Evolutionary conservation across 164 flowering plant species (phyloP).

Genomic region (Hamamelis virginiana): DNA sequence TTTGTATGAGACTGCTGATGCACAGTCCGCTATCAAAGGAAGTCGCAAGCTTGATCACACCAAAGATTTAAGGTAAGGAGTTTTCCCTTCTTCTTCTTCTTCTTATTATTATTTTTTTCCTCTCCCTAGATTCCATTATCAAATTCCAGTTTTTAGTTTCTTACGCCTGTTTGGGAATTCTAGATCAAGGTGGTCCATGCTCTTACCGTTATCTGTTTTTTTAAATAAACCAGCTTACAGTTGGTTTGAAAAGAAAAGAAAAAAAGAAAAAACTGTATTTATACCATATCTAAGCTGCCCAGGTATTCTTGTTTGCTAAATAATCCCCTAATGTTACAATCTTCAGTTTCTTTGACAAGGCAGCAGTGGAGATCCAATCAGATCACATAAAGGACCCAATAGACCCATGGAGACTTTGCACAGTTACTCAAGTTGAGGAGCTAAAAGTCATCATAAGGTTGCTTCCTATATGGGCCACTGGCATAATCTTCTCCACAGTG

Average conservation of each 20-base stretch:
- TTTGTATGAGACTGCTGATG: slow-evolving; percentile 9
- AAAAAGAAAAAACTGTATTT: too few species aligned
- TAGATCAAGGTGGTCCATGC: too few species aligned
- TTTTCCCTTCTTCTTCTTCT: neutral
- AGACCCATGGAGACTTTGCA: slow-evolving; percentile 28
- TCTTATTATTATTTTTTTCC: neutral
- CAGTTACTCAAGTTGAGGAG: slow-evolving; percentile 31
- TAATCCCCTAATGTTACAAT: neutral
- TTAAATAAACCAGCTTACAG: too few species aligned
- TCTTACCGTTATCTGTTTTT: too few species aligned
- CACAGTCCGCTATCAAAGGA: slow-evolving; percentile 7
- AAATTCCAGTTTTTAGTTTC: too few species aligned
- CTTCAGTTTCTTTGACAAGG: slow-evolving; percentile 25
- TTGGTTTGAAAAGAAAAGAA: too few species aligned
- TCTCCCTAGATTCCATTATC: neutral
- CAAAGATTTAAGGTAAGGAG: slow-evolving; percentile 2
- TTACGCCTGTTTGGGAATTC: too few species aligned
- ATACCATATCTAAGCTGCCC: too few species aligned
- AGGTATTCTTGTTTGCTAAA: too few species aligned
- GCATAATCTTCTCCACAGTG: slow-evolving; percentile 11
- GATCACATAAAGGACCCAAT: slow-evolving; percentile 7
- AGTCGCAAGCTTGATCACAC: slow-evolving; percentile 12
- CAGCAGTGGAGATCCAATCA: slow-evolving; percentile 16
- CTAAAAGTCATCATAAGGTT: slow-evolving; percentile 16
- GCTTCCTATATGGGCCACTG: slow-evolving; percentile 20